Base-by-base conservation (phyloP, 2,329 filamentous ascomycete species). In the Grosmannia penicillata region DNA sequence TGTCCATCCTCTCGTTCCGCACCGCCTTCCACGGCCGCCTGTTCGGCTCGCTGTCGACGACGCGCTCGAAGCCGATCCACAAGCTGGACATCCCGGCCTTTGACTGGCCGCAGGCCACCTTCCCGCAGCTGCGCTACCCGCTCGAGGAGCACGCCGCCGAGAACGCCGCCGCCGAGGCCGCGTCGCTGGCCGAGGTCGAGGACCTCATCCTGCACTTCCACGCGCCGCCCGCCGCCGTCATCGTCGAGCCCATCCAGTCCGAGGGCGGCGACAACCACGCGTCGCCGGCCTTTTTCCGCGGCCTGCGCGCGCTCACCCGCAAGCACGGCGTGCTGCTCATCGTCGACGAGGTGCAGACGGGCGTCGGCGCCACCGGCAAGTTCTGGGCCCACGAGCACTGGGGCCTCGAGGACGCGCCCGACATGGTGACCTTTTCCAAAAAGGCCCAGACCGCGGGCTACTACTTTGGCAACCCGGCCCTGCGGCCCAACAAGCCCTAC, bases 301-400 rank as follows among this genome's bases (percentile, higher is more conserved):
- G 80, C 42, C 74, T 94, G 37, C 82, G 86, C 43, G 79, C 75
- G 31, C 59, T 94, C 44, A 93, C 86, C 28, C 72, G 74, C 55
- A 78, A 77, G 58, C 74, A 85, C 63, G 70, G 77, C 49, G 72
- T 93, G 23, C 75, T 93, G 41, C 67, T 94, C 58, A 94, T 94
- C 54, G 86, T 93, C 46, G 86, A 94, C 56, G 86, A 94, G 63
- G 86, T 94, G 10, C 86, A 94, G 64, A 94, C 86, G 7, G 87
- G 86, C 56, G 79, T 94, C 21, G 87, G 87, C 50, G 85, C 87
- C 28, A 94, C 86, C 0, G 86, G 86, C 51, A 86, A 83, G 59
- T 93, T 94, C 75, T 94, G 86, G 86, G 86, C 87, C 8, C 87
- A 94, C 65, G 85, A 94, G 52, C 87, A 94, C 75, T 94, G 86